A percentile compares a stretch with the other conserved stretches of the same genome.
Evolutionary conservation across 768 basidiomycete genomes (phyloP).

Genomic region (Mycena vitilis): DNA sequence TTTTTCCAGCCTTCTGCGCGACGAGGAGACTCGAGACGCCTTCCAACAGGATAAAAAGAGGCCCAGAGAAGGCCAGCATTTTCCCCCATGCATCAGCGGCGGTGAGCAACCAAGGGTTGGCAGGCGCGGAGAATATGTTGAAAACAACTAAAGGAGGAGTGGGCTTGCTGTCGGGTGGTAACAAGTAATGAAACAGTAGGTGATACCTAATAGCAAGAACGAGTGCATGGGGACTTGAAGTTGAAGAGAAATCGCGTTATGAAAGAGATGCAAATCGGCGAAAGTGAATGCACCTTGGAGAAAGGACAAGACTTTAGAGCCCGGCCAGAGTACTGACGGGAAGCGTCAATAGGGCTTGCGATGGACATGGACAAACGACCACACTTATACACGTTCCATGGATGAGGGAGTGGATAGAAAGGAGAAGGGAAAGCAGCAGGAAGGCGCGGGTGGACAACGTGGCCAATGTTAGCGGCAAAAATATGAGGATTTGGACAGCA

Average conservation of each 20-base stretch:
- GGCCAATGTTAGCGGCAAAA: slow-evolving; percentile 85
- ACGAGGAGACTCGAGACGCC: slow-evolving; percentile 87
- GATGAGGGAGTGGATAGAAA: slow-evolving; percentile 80
- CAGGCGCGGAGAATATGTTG: slow-evolving; percentile 80
- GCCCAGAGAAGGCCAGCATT: slow-evolving; percentile 76
- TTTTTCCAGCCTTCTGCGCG: slow-evolving; percentile 83
- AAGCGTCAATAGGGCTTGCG: background rate
- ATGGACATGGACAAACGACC: slow-evolving; percentile 57
- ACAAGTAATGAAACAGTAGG: background rate
- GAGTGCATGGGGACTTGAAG: slow-evolving; percentile 79
- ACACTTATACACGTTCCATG: slow-evolving; percentile 77
- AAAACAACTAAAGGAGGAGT: slow-evolving; percentile 64
- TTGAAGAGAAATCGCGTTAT: background rate
- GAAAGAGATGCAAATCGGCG: background rate
- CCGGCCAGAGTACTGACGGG: slow-evolving; percentile 45
- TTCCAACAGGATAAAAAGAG: slow-evolving; percentile 85
- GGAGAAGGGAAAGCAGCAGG: slow-evolving; percentile 81
- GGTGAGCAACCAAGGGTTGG: slow-evolving; percentile 65
- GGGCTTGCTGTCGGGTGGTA: background rate
- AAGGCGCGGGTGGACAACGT: slow-evolving; percentile 86
- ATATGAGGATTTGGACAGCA: slow-evolving; percentile 83
- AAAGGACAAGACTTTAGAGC: slow-evolving; percentile 76
- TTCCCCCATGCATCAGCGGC: slow-evolving; percentile 80
- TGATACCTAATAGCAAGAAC: slow-evolving; percentile 75
- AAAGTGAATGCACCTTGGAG: slow-evolving; percentile 58